These are phyloP conservation scores for Solanum medicagineum DNA, from an alignment of 257 asterid genomes.

Conservation along the genomic window DNA sequence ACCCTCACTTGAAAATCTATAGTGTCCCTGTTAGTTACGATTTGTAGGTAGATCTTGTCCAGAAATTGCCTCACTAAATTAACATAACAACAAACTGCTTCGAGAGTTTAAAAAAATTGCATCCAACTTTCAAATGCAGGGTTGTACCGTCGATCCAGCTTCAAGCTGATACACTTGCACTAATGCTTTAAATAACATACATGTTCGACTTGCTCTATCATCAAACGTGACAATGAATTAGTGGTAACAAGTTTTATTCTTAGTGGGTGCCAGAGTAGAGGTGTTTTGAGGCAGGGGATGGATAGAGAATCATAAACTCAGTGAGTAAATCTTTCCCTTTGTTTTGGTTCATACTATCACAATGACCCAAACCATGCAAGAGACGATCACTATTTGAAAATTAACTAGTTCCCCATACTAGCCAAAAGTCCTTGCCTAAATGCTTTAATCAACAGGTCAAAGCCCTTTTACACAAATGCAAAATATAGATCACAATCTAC, in stretches of 20 bases:
- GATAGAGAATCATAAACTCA: neutral
- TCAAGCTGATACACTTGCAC: neutral
- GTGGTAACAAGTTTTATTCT: neutral
- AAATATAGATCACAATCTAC: neutral
- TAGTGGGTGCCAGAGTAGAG: neutral
- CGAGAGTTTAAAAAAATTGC: neutral
- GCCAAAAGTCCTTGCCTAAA: neutral
- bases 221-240: neutral
- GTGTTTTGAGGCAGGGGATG: neutral
- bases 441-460: neutral
- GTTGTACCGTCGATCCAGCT: neutral
- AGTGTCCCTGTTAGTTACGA: neutral
- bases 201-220: neutral
- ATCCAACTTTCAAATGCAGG: neutral
- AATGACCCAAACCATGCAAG: neutral
- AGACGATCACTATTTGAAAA: neutral
- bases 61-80: neutral
- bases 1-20: neutral
- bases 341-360: neutral
- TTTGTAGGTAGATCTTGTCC: neutral
- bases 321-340: neutral
- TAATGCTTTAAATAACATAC: neutral
- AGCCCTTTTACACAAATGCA: neutral
- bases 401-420: neutral
- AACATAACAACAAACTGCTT: neutral